Percentiles rank a stretch among this genome's conserved stretches.
phyloP scores from a whole-genome alignment of 2,329 filamentous ascomycete species.

The Sporothrix schenckii region DNA sequence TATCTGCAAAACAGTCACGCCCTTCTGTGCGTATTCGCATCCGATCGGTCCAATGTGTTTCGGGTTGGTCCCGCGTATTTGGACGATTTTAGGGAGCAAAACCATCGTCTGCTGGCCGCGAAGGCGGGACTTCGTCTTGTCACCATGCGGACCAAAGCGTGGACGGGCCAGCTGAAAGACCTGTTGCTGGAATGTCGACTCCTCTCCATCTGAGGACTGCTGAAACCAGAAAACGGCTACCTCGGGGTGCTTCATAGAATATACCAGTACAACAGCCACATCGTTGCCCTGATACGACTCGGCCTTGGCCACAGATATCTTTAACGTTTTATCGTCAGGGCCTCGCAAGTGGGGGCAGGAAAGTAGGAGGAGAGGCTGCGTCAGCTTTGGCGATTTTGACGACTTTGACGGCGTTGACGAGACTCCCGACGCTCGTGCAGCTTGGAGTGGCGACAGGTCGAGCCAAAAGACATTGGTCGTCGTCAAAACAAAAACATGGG shows the following conservation, averaged over 20 bases:
- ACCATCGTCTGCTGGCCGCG: conserved; percentile 32
- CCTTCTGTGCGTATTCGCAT: neutral
- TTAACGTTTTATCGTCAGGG: conserved; percentile 45
- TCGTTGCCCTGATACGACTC: conserved; percentile 23
- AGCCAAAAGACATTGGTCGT: conserved; percentile 55
- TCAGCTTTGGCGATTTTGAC: neutral
- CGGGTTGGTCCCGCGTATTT: neutral
- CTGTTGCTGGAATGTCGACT: conserved; percentile 37
- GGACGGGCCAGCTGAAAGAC: conserved; percentile 1
- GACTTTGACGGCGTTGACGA: neutral
- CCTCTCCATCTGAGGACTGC: conserved; percentile 26
- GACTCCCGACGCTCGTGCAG: neutral
- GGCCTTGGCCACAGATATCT: conserved; percentile 44
- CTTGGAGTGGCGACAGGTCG: conserved; percentile 41
- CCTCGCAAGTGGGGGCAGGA: conserved; percentile 52
- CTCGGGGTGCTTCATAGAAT: conserved; percentile 37
- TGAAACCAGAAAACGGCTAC: conserved; percentile 40
- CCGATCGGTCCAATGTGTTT: neutral
- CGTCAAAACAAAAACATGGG: conserved; percentile 63
- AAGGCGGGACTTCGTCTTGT: neutral
- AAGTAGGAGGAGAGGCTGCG: conserved; percentile 43
- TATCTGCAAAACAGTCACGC: conserved; percentile 32
- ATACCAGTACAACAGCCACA: conserved; percentile 38
- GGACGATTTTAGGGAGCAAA: neutral
- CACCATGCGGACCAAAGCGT: neutral